Conservation (phyloP, 2,329 filamentous ascomycete genomes). For the Cladophialophora psammophila region DNA sequence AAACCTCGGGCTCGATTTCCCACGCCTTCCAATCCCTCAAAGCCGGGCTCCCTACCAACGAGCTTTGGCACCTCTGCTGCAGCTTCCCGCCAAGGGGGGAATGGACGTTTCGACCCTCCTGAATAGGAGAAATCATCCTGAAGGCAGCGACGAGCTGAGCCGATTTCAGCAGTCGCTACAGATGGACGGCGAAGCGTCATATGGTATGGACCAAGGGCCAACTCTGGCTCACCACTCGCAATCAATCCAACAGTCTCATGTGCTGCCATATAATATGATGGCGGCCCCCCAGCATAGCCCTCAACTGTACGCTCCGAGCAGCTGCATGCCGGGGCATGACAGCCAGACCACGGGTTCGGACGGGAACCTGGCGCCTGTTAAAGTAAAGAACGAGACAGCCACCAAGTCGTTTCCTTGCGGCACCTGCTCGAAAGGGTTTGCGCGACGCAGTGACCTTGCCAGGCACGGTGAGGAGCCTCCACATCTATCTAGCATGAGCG, state of each 20-base stretch:
- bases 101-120: slow-evolving; percentile 63
- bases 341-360: slow-evolving; percentile 48
- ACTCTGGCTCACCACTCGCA: slow-evolving; percentile 54
- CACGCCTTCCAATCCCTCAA: slow-evolving; percentile 28
- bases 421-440: slow-evolving; percentile 90
- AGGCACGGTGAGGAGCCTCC: slow-evolving; percentile 76
- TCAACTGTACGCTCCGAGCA: slow-evolving; percentile 53
- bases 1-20: slow-evolving; percentile 31
- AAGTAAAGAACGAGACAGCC: slow-evolving; percentile 55
- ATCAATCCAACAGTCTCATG: slow-evolving; percentile 58
- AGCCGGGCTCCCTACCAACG: slow-evolving; percentile 31
- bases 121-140: slow-evolving; percentile 57
- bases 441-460: slow-evolving; percentile 89
- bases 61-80: slow-evolving; percentile 23
- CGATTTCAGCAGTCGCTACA: slow-evolving; percentile 54
- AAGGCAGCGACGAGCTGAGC: slow-evolving; percentile 53
- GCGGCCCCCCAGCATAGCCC: slow-evolving; percentile 64
- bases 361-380: slow-evolving; percentile 51
- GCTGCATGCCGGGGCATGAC: slow-evolving; percentile 46
- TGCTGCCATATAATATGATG: slow-evolving; percentile 59
- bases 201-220: slow-evolving; percentile 63
- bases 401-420: slow-evolving; percentile 86
- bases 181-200: slow-evolving; percentile 53
- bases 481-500: slow-evolving; percentile 12
- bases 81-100: slow-evolving; percentile 37